Percentiles rank a stretch among this genome's conserved stretches.
phyloP scores from a whole-genome alignment of 2,329 filamentous ascomycete species.

The Penicillium paneum region DNA sequence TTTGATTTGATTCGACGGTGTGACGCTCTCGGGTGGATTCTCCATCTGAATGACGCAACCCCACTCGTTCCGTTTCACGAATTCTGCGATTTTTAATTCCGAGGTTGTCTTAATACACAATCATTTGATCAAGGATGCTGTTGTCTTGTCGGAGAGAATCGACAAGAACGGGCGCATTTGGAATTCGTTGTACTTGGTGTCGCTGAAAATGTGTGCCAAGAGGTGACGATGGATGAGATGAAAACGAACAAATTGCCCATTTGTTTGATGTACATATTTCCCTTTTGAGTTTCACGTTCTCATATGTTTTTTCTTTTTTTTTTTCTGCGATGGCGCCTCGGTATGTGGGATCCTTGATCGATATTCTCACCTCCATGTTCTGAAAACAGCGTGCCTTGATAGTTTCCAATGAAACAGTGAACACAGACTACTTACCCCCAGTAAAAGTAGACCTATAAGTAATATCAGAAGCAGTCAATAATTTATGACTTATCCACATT shows the following conservation, averaged over 20 bases:
- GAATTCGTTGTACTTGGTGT: neutral
- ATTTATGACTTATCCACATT: slow-evolving; percentile 10
- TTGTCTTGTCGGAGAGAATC: neutral
- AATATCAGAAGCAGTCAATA: neutral
- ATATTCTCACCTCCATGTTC: slow-evolving; percentile 15
- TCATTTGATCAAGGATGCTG: slow-evolving; percentile 20
- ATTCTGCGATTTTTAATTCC: slow-evolving; percentile 10
- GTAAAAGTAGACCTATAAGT: neutral
- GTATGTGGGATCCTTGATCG: slow-evolving; percentile 26
- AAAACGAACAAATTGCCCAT: slow-evolving; percentile 23
- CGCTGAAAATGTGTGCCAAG: neutral
- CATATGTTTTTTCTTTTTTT: slow-evolving; percentile 13
- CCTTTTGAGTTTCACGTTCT: slow-evolving; percentile 2
- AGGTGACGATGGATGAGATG: slow-evolving; percentile 7
- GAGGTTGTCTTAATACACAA: slow-evolving; percentile 13
- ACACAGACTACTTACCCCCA: slow-evolving; percentile 9
- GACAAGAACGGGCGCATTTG: neutral
- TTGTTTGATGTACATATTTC: slow-evolving; percentile 31
- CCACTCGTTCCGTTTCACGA: slow-evolving; percentile 6
- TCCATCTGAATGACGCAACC: neutral
- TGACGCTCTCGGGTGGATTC: neutral
- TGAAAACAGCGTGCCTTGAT: slow-evolving; percentile 22
- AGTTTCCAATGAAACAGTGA: slow-evolving; percentile 27
- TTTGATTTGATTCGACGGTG: neutral
- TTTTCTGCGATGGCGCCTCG: slow-evolving; percentile 23